Evolutionary conservation across 2,329 filamentous ascomycete genomes (phyloP), one percentile per base, ranked within the genome.

Genomic region (Aphanoascus verrucosus): DNA sequence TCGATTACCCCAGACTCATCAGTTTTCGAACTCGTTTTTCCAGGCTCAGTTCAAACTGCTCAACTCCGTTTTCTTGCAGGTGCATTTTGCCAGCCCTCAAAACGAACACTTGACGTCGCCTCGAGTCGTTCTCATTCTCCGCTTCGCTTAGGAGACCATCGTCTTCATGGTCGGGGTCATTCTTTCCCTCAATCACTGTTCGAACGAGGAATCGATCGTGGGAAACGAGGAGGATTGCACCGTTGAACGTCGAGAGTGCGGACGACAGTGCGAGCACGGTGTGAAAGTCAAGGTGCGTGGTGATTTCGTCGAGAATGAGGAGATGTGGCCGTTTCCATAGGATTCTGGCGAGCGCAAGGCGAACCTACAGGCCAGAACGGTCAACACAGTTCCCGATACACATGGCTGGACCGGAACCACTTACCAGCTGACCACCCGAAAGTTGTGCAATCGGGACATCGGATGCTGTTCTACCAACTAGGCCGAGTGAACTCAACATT

Each of bases 181-280:
- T 63, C 45, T 77, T 67, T 0, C 83, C 83, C 63, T 88, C 84
- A 0, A 93, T 75, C 0, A 85, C 85, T 1, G 81, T 82, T 44
- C 83, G 77, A 70, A 93, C 78, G 61, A 94, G 84, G 76, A 86
- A 94, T 32, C 88, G 76, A 65, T 94, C 88, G 71, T 94, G 88
- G 35, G 82, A 88, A 3, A 93, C 83, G 4, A 93, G 70, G 38
- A 94, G 69, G 3, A 93, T 77, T 0, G 86, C 87, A 0, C 88
- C 88, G 53, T 82, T 77, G 76, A 85, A 94, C 2, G 70, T 70
- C 12, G 77, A 75, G 57, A 94, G 66, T 1, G 84, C 84, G 20
- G 79, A 75, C 0, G 84, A 76, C 52, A 94, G 69, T 1, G 85
- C 86, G 6, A 80, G 78, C 20, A 91, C 86, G 0, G 85, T 91